Evolutionary conservation across 2,329 filamentous ascomycete genomes (phyloP).

Genomic region (Talaromyces funiculosus): DNA sequence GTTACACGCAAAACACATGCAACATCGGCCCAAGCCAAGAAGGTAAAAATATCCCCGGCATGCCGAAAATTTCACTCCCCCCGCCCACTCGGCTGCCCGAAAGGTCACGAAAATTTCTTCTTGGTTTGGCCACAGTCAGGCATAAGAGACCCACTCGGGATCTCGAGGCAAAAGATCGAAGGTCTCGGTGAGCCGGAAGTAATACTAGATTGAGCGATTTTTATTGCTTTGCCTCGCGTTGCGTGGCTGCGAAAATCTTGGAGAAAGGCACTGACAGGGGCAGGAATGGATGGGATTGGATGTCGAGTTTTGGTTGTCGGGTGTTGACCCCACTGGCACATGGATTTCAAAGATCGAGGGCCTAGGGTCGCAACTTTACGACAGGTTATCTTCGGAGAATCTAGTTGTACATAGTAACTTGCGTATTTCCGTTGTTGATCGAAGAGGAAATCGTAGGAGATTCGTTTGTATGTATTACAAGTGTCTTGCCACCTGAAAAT

Average conservation of each 20-base stretch:
- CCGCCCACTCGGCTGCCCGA: constrained; percentile 7
- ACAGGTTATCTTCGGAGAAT: not conserved
- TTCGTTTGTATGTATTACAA: not conserved
- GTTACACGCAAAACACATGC: not conserved
- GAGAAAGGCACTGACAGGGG: not conserved
- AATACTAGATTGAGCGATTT: not conserved
- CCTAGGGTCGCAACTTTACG: not conserved
- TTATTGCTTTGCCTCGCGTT: not conserved
- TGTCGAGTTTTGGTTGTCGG: not conserved
- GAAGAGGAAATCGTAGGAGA: not conserved
- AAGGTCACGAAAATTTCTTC: not conserved
- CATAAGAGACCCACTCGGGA: not conserved
- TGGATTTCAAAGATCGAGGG: not conserved
- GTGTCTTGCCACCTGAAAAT: not conserved
- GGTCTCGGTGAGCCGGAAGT: not conserved
- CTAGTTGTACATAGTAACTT: no score
- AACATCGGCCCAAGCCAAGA: not conserved
- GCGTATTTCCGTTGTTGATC: not conserved
- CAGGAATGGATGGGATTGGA: not conserved
- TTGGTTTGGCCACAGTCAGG: not conserved
- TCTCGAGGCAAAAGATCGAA: not conserved
- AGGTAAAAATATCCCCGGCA: constrained; percentile 3
- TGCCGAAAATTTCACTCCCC: not conserved
- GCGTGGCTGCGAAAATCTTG: not conserved
- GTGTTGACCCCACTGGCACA: not conserved